Percentiles rank a stretch among this genome's conserved stretches.
These are phyloP conservation scores for Leccinum insigne DNA, from an alignment of 1,284 basidiomycete species.

Conservation along the genomic window DNA sequence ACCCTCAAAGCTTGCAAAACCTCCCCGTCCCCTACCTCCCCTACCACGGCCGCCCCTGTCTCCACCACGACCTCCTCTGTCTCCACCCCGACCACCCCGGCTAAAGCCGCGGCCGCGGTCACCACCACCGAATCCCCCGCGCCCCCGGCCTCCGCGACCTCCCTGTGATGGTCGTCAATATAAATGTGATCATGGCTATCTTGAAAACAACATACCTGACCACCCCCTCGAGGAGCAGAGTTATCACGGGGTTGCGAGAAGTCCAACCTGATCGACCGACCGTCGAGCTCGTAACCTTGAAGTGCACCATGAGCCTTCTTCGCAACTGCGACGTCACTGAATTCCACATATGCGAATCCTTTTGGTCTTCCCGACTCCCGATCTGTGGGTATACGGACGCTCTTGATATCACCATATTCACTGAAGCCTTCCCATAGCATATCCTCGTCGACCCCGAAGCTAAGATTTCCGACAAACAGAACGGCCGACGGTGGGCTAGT, in stretches of 20 bases:
- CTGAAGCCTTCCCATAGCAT: slow-evolving; percentile 91
- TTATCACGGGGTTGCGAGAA: slow-evolving; percentile 85
- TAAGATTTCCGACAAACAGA: slow-evolving; percentile 92
- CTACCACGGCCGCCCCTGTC: not conserved
- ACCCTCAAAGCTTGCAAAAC: slow-evolving; percentile 73
- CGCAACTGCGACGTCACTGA: slow-evolving; percentile 78
- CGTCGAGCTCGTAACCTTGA: slow-evolving; percentile 80
- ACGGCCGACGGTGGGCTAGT: slow-evolving; percentile 72
- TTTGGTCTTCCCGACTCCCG: slow-evolving; percentile 90
- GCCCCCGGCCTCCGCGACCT: slow-evolving; percentile 36
- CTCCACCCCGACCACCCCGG: slow-evolving; percentile 39
- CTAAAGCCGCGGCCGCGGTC: slow-evolving; percentile 36
- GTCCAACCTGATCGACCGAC: slow-evolving; percentile 84
- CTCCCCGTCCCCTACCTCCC: slow-evolving; percentile 45
- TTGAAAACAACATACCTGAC: slow-evolving; percentile 29
- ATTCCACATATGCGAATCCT: slow-evolving; percentile 98
- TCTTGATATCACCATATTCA: slow-evolving; percentile 88
- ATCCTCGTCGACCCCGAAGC: slow-evolving; percentile 84
- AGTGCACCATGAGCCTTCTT: slow-evolving; percentile 78
- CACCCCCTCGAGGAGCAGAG: slow-evolving; percentile 52
- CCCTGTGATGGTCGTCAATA: slow-evolving; percentile 26
- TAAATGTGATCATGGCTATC: slow-evolving; percentile 17
- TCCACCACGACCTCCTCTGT: slow-evolving; percentile 28
- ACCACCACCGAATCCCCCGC: slow-evolving; percentile 40
- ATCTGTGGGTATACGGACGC: slow-evolving; percentile 92